Evolutionary conservation across 2,329 filamentous ascomycete genomes (phyloP), one percentile per base, ranked within the genome.

Genomic region (Penicillium sp.): DNA sequence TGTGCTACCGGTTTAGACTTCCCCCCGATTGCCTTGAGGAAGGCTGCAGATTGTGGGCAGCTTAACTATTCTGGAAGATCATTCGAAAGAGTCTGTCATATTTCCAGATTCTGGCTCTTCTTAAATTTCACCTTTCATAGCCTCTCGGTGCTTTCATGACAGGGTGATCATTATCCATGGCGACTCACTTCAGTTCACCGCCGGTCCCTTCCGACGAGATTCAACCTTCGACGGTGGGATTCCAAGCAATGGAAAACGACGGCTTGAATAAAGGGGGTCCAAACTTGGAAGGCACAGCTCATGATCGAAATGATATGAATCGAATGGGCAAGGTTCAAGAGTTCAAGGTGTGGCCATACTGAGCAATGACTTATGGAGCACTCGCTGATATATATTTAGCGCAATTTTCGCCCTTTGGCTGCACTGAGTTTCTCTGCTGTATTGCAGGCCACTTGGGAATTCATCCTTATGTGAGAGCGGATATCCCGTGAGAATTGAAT

Each of bases 371-470:
- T 32, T 15, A 12, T 10, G 29, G 32, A 31, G 2, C 10, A 14
- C 1, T 12, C 10, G 11, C 25, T 27, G 12, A 27, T n/a, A 13
- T n/a, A 5, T 27, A n/a, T 11, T 13, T 8, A 61, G 58, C 51
- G 58, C 42, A 56, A 56, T 9, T 49, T 59, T 32, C 54, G 55
- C 12, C 56, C 56, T 2, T 35, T 60, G 6, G 55, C 58, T 10
- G 58, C 57, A 2, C 33, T 60, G 14, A 60, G 57, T 25, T 60
- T 61, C 31, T 50, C 58, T 3, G 53, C 57, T 0, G 54, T 60
- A 8, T 36, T 60, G 4, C 55, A 59, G 30, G 57, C 56, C 2
- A 60, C 58, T 1, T 61, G 58, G 58, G 56, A 60, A 34, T 60
- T 57, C 43, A 48, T 61, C 26, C 39, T 61, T 2, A 58, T 61